Conservation (phyloP, 345 rosid species). For the Clausena lansium region DNA sequence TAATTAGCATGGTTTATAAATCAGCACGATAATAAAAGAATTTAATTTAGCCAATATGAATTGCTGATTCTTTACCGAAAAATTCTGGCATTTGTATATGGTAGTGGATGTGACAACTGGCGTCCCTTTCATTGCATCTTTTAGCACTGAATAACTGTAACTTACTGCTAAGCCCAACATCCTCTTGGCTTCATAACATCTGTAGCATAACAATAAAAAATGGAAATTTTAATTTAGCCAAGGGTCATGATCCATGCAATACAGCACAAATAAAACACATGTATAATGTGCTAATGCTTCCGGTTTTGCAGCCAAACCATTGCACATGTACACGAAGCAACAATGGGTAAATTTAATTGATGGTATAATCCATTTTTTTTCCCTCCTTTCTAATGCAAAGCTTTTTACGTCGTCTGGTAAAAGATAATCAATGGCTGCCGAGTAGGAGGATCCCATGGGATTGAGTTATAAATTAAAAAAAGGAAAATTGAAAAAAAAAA, state of each 20-base stretch:
- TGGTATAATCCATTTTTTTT: background rate
- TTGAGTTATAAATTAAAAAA: background rate
- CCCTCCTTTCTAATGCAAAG: no score
- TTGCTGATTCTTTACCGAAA: constrained; percentile 39
- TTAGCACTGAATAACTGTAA: constrained; percentile 40
- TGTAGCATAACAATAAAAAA: constrained; percentile 4
- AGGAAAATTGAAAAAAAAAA: no score
- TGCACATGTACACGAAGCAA: no score
- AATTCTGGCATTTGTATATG: constrained; percentile 47
- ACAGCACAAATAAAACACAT: background rate
- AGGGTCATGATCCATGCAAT: background rate
- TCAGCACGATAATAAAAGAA: no score
- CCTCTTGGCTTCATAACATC: constrained; percentile 68
- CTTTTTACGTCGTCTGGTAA: background rate
- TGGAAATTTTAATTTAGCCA: background rate
- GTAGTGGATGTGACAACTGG: constrained; percentile 53
- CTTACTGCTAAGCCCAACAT: constrained; percentile 50
- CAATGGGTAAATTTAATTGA: background rate
- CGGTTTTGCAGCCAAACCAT: background rate
- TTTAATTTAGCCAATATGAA: background rate
- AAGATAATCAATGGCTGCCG: background rate
- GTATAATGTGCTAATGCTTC: background rate
- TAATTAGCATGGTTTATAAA: no score
- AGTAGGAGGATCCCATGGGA: background rate
- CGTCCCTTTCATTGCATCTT: constrained; percentile 21